Conservation (phyloP, 2,329 filamentous ascomycete genomes). For the Aspergillus chevalieri region DNA sequence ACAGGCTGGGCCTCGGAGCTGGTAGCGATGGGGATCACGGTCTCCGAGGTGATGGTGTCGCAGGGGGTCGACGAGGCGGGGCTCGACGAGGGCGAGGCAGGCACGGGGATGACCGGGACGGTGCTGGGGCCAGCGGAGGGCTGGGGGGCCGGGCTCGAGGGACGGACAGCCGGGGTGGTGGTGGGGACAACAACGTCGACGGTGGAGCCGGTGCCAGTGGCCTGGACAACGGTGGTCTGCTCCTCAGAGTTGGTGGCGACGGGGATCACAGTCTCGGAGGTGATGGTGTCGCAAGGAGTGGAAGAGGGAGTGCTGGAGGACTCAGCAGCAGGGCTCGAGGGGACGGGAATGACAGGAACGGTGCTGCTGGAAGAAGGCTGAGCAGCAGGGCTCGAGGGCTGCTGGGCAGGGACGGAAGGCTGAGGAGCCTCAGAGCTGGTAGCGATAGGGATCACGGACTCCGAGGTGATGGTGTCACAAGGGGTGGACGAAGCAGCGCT, state of each 20-base stretch:
- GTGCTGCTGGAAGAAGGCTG: neutral
- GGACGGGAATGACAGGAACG: neutral
- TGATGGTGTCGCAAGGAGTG: conserved; percentile 12
- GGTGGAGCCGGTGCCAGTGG: neutral
- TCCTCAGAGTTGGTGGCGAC: conserved; percentile 2
- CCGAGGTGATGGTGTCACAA: conserved; percentile 6
- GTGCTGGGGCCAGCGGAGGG: neutral
- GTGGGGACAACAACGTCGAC: neutral
- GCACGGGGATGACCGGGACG: neutral
- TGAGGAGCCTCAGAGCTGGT: neutral
- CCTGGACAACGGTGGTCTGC: neutral
- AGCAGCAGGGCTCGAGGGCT: neutral
- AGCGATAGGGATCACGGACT: conserved; percentile 6
- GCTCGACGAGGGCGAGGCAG: conserved; percentile 1
- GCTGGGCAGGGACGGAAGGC: neutral
- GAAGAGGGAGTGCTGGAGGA: neutral
- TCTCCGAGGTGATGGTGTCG: conserved; percentile 6
- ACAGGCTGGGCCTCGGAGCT: neutral
- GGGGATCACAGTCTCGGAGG: conserved; percentile 7
- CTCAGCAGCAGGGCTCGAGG: conserved; percentile 3
- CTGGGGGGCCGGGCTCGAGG: neutral
- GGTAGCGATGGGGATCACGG: conserved; percentile 1
- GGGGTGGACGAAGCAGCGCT: conserved; percentile 7
- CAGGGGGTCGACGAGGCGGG: conserved; percentile 5
- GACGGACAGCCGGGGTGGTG: neutral